Conservation (phyloP, 2,329 filamentous ascomycete species). For the Davidsoniella virescens region DNA sequence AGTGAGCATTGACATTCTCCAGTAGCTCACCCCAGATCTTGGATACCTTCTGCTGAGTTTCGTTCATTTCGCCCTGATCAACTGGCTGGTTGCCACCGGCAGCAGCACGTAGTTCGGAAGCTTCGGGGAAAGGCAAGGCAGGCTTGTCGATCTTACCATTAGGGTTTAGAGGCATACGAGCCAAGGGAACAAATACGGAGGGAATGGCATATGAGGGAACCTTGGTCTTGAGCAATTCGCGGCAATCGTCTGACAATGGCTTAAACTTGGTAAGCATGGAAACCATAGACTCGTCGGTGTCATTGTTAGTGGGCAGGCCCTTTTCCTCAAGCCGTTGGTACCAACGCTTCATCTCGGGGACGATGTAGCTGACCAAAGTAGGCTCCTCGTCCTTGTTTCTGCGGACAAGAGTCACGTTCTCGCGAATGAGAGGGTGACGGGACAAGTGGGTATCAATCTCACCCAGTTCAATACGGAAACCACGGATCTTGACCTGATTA, state of each 20-base stretch:
- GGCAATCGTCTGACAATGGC: constrained; percentile 23
- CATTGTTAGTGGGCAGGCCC: constrained; percentile 10
- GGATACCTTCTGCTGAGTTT: constrained; percentile 17
- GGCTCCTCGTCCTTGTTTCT: constrained; percentile 74
- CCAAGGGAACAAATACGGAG: constrained; percentile 20
- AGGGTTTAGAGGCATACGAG: constrained; percentile 29
- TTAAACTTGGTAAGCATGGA: constrained; percentile 25
- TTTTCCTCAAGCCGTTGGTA: constrained; percentile 38
- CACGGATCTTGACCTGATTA: constrained; percentile 86
- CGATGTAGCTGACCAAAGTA: constrained; percentile 76
- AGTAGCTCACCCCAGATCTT: constrained; percentile 15
- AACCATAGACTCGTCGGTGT: constrained; percentile 14
- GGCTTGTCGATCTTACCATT: constrained; percentile 71
- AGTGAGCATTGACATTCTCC: constrained; percentile 13
- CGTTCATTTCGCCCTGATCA: constrained; percentile 33
- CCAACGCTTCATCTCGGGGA: constrained; percentile 68
- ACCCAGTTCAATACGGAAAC: constrained; percentile 85
- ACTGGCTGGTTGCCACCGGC: constrained; percentile 6
- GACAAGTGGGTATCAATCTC: constrained; percentile 81
- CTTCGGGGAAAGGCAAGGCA: constrained; percentile 53
- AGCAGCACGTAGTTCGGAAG: constrained; percentile 11
- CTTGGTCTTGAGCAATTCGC: constrained; percentile 21
- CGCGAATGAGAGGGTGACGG: constrained; percentile 57
- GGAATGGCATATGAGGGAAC: constrained; percentile 23
- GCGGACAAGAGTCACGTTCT: constrained; percentile 72